Conservation (phyloP, 78 protist genomes). For the Salpingoeca rosetta region DNA sequence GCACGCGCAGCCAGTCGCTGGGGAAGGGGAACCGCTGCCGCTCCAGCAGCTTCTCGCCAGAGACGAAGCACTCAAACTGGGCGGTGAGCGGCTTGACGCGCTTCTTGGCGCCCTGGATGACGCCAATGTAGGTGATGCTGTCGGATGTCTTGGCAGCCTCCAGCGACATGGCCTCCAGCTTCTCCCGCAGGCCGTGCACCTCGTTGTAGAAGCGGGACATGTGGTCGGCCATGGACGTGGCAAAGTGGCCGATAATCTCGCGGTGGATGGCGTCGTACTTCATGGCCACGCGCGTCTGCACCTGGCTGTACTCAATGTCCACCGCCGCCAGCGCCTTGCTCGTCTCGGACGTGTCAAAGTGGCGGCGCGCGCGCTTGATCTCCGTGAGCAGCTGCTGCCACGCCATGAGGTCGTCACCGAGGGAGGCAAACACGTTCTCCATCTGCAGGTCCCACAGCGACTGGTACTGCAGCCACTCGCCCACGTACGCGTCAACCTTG, state of each 20-base stretch:
- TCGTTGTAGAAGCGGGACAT: conserved; percentile 29
- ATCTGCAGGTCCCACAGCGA: conserved; percentile 87
- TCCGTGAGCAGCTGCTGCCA: conserved; percentile 58
- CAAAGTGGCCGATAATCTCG: conserved; percentile 59
- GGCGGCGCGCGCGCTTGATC: conserved; percentile 44
- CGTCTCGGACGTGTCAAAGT: conserved; percentile 64
- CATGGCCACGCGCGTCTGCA: conserved; percentile 67
- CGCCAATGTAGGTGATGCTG: conserved; percentile 62
- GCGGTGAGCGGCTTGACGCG: conserved; percentile 28
- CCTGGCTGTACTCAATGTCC: conserved; percentile 65
- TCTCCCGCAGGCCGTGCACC: conserved; percentile 31
- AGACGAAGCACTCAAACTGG: conserved; percentile 11
- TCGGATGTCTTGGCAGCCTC: conserved; percentile 67
- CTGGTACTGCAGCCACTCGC: conserved; percentile 84
- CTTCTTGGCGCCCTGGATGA: conserved; percentile 45
- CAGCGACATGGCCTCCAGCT: conserved; percentile 57
- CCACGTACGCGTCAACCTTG: conserved; percentile 41
- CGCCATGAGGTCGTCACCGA: conserved; percentile 62
- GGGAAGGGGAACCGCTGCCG: conserved; percentile 74
- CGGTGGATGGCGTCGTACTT: conserved; percentile 81
- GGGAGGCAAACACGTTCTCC: conserved; percentile 24
- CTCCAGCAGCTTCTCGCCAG: conserved; percentile 56
- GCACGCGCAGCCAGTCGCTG: conserved; percentile 68
- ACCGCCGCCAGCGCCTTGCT: conserved; percentile 58
- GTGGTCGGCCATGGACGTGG: conserved; percentile 29